Base-by-base conservation (phyloP, 179 eudicot genomes). In the Gypsophila paniculata region DNA sequence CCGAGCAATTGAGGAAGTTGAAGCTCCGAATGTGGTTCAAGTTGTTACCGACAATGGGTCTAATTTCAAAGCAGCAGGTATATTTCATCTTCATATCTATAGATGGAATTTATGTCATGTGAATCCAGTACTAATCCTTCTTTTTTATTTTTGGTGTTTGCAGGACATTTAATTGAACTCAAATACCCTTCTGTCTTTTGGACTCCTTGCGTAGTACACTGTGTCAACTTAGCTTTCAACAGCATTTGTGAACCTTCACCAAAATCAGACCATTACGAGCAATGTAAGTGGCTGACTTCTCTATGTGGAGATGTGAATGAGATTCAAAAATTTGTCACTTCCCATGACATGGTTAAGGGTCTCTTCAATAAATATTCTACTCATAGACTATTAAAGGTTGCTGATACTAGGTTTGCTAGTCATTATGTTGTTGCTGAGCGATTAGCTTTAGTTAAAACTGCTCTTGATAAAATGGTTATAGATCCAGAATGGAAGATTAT, bases 121-220 rank as follows among this genome's bases (percentile, higher is more conserved):
- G n/a, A n/a, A n/a, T n/a, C n/a, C n/a, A n/a, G n/a, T n/a, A n/a
- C n/a, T n/a, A n/a, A n/a, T n/a, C n/a, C n/a, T n/a, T n/a, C n/a
- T n/a, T 12, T 54, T 19, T 54, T 19, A 18, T 55, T 3, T 55
- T 0, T 55, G n/a, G 23, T 55, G 5, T 21, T n/a, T n/a, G n/a
- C n/a, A 18, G 69, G 69, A 8, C 11, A 8, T 0, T 7, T 65
- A 15, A 21, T 65, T 65, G 53, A 65, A 10, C 13, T n/a, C 15
- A 39, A 42, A 42, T 42, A 65, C 22, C 52, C 69, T 2, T 0
- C 8, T 0, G 39, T 65, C 12, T 65, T 65, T 4, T 65, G 53
- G 69, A 65, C 69, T 39, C 69, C 69, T 15, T 65, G 69, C 10
- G 48, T 65, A 0, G 52, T 65, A 0, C 69, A 42, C 12, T 65